Evolutionary conservation across 768 basidiomycete genomes (phyloP), one percentile per base, ranked within the genome.

Genomic region (Hygrophorus russula): DNA sequence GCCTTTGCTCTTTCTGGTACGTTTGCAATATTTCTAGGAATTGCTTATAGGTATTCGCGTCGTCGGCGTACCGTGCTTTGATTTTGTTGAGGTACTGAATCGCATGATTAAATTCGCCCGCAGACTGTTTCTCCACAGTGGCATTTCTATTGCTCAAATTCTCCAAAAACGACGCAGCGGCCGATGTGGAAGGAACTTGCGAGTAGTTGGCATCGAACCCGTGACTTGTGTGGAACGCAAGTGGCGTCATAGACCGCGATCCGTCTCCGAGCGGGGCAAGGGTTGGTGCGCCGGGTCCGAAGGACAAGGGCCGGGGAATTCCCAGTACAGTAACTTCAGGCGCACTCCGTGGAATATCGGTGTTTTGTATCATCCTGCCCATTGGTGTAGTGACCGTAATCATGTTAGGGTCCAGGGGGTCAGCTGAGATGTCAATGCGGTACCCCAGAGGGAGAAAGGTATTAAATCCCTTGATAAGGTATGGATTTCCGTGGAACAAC

Each of bases 31-130:
- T 86, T 64, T 91, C 88, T 52, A 91, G 64, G 56, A 91, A 91
- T 55, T 85, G 80, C 60, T 89, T 89, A 64, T 91, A 91, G 27
- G 84, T 92, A 53, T 91, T 89, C n/a, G 84, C 79, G 47, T 96
- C 91, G 50, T 84, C 79, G 9, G 76, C 64, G 61, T 83, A 98
- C 15, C 92, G 80, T 13, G 80, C 80, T 65, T 98, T 98, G 69
- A 99, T 98, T 69, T 93, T 94, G 74, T 96, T 97, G 54, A 99
- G 80, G 60, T 93, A 99, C 54, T 90, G 80, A 49, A 98, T 98
- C 11, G 96, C 96, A 54, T 94, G 83, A 59, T 85, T 82, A 66
- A 91, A 96, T 56, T 97, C 82, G 47, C 70, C 74, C 9, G 70
- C 59, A 10, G 74, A 68, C 42, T 73, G 74, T 49, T 66, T 64